A percentile compares a stretch with the other conserved stretches of the same genome.
Evolutionary conservation across 2,329 filamentous ascomycete genomes (phyloP).

Genomic region (Grosmannia huntii): DNA sequence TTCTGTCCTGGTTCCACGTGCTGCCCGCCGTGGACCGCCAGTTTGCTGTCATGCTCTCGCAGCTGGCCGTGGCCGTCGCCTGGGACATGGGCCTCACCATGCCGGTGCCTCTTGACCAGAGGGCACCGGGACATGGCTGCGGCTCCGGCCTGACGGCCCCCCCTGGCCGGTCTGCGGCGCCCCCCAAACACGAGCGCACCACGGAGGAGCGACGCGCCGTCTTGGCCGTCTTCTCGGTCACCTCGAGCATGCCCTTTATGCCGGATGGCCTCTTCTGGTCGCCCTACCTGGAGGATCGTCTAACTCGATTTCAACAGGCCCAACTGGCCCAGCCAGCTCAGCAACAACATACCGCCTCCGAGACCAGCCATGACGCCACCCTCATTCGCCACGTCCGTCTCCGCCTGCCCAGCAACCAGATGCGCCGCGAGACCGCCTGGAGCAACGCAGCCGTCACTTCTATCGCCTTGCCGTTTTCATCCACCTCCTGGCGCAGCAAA

Average conservation of each 20-base stretch:
- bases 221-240: constrained; percentile 30
- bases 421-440: background rate
- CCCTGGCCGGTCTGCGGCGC: background rate
- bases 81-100: constrained; percentile 32
- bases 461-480: background rate
- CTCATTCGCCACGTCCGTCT: constrained; percentile 29
- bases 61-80: constrained; percentile 27
- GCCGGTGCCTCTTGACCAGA: background rate
- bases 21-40: constrained; percentile 13
- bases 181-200: constrained; percentile 21
- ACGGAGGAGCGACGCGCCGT: constrained; percentile 35
- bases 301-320: constrained; percentile 27
- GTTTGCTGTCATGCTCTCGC: constrained; percentile 26
- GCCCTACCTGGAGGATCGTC: constrained; percentile 42
- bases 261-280: constrained; percentile 44
- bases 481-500: background rate
- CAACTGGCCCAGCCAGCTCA: constrained; percentile 14
- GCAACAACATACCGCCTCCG: constrained; percentile 23
- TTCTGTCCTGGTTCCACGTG: constrained; percentile 29
- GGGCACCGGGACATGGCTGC: background rate
- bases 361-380: constrained; percentile 34
- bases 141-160: background rate
- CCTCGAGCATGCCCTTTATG: constrained; percentile 19
- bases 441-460: too few relatives aligned
- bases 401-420: constrained; percentile 7